These are phyloP conservation scores for Yarrowia sp. DNA, from an alignment of 805 yeast species.

Conservation along the genomic window DNA sequence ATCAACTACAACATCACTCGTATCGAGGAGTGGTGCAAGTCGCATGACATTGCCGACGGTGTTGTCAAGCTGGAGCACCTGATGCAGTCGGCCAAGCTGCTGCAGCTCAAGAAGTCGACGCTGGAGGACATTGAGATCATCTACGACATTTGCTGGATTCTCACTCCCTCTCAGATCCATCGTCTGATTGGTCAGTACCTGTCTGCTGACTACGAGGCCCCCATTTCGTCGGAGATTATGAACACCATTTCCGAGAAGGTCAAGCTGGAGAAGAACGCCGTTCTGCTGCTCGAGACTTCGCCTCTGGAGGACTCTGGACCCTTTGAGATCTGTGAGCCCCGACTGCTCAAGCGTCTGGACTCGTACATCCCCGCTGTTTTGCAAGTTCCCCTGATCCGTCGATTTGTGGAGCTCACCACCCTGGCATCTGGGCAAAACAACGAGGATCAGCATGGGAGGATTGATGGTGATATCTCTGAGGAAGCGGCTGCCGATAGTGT, in stretches of 20 bases:
- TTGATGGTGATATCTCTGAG: conserved; percentile 24
- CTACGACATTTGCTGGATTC: conserved; percentile 90
- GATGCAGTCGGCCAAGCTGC: conserved; percentile 86
- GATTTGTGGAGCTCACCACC: conserved; percentile 73
- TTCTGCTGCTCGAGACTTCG: conserved; percentile 43
- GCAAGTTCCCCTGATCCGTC: conserved; percentile 81
- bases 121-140: conserved; percentile 86
- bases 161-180: conserved; percentile 94
- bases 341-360: conserved; percentile 64
- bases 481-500: conserved; percentile 28
- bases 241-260: conserved; percentile 63
- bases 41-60: conserved; percentile 86
- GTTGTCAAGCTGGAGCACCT: conserved; percentile 79
- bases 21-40: conserved; percentile 97
- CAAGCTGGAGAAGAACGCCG: conserved; percentile 41
- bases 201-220: conserved; percentile 92
- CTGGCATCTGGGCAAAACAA: conserved; percentile 30
- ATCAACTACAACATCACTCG: conserved; percentile 94
- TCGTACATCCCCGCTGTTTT: conserved; percentile 90
- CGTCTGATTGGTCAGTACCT: conserved; percentile 83
- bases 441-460: conserved; percentile 26
- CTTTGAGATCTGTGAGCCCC: conserved; percentile 47
- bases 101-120: conserved; percentile 88
- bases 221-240: conserved; percentile 77
- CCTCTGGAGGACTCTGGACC: conserved; percentile 44